A percentile compares a stretch with the other conserved stretches of the same genome.
phyloP scores from a whole-genome alignment of 108 stramenopile species.

The Cyclotella kingstonii region DNA sequence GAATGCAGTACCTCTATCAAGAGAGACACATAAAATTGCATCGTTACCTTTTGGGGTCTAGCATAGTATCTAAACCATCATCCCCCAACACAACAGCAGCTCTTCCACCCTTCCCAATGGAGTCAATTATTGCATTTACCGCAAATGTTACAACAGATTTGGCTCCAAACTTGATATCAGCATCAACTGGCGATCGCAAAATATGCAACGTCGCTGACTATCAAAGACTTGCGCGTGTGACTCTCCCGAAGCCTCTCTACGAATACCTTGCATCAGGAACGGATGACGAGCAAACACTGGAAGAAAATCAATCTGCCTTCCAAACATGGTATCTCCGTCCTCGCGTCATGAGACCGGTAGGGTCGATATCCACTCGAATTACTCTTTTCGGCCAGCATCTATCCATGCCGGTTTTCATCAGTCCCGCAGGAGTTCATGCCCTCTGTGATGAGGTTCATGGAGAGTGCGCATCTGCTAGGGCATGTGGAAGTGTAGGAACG shows the following conservation, averaged over 20 bases:
- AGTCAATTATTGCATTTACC: too few relatives aligned
- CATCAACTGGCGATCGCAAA: too few relatives aligned
- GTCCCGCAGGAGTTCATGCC: slow-evolving; percentile 78
- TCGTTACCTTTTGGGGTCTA: too few relatives aligned
- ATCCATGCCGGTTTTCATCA: slow-evolving; percentile 66
- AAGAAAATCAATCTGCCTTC: slow-evolving; percentile 56
- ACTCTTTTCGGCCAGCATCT: slow-evolving; percentile 51
- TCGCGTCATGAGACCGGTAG: slow-evolving; percentile 68
- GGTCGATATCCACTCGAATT: slow-evolving; percentile 45
- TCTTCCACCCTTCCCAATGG: too few relatives aligned
- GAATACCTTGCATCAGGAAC: slow-evolving; percentile 77
- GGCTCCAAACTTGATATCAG: too few relatives aligned
- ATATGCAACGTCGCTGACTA: slow-evolving; percentile 67
- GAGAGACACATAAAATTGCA: too few relatives aligned
- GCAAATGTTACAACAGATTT: too few relatives aligned
- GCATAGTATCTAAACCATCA: too few relatives aligned
- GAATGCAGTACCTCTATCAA: too few relatives aligned
- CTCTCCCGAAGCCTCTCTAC: slow-evolving; percentile 53
- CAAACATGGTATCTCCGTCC: slow-evolving; percentile 70
- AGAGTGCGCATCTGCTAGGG: slow-evolving; percentile 74
- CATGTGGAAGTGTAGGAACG: slow-evolving; percentile 45
- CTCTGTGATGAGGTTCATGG: slow-evolving; percentile 58
- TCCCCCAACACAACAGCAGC: too few relatives aligned
- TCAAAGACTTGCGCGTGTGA: slow-evolving; percentile 46
- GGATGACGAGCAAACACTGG: slow-evolving; percentile 71